These are phyloP conservation scores for Amesomyces nigricolor DNA, from an alignment of 2,329 filamentous ascomycete species.

Conservation along the genomic window DNA sequence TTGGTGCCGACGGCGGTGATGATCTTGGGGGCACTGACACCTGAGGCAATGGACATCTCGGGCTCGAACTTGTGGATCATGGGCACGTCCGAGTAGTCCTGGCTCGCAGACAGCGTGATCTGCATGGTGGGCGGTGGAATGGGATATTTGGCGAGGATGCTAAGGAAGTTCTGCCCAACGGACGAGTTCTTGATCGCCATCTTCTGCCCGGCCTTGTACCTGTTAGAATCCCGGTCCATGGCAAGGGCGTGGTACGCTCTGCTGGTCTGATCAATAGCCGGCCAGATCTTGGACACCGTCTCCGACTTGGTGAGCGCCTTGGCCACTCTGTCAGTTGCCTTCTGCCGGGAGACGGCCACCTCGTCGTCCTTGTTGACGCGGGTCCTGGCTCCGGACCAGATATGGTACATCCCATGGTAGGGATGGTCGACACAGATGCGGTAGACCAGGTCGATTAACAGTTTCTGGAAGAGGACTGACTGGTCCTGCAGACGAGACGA, in stretches of 20 bases:
- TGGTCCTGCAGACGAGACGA: conserved; percentile 82
- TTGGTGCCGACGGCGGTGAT: conserved; percentile 75
- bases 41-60: conserved; percentile 78
- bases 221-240: conserved; percentile 56
- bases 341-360: conserved; percentile 65
- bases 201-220: conserved; percentile 63
- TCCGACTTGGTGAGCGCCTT: conserved; percentile 52
- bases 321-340: conserved; percentile 65
- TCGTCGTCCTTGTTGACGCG: conserved; percentile 67
- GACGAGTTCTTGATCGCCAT: conserved; percentile 51
- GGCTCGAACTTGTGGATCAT: conserved; percentile 66
- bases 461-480: conserved; percentile 64
- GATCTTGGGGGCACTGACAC: conserved; percentile 90
- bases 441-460: conserved; percentile 68
- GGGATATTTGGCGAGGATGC: conserved; percentile 55
- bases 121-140: conserved; percentile 89
- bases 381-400: conserved; percentile 74
- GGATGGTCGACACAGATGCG: conserved; percentile 90
- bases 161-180: conserved; percentile 58
- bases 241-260: conserved; percentile 60
- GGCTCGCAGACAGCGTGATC: conserved; percentile 65
- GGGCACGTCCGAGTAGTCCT: conserved; percentile 72
- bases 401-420: conserved; percentile 95
- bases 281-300: conserved; percentile 54
- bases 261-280: conserved; percentile 67